These are phyloP conservation scores for Gossypium ekmanianum DNA, from an alignment of 345 rosid genomes.

Conservation along the genomic window DNA sequence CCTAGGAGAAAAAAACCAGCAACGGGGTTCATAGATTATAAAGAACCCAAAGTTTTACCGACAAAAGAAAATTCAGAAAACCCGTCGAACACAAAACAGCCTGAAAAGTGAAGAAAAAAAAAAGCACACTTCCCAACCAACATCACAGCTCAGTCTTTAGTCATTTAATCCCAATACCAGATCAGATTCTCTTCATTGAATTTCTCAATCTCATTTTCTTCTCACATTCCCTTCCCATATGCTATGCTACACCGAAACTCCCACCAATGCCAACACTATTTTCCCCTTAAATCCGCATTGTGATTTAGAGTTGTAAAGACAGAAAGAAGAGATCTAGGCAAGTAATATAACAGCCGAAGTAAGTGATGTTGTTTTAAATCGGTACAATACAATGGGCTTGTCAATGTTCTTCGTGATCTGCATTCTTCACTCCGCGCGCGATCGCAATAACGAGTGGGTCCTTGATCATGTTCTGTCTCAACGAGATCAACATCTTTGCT, in stretches of 20 bases:
- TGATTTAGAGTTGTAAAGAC: not conserved
- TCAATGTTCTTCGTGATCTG: slow-evolving; percentile 36
- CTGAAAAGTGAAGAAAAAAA: not conserved
- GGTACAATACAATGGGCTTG: slow-evolving; percentile 21
- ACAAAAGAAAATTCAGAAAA: slow-evolving; percentile 9
- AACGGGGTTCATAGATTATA: not conserved
- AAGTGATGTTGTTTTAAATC: not conserved
- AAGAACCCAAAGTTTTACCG: not conserved
- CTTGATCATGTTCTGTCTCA: slow-evolving; percentile 39
- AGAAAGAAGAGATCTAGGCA: not conserved
- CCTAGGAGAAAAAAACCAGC: not conserved
- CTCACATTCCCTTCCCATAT: not conserved
- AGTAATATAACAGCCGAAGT: not conserved
- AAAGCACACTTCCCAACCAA: slow-evolving; percentile 25
- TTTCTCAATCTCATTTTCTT: slow-evolving; percentile 18
- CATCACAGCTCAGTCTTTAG: not conserved
- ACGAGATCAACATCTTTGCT: slow-evolving; percentile 32
- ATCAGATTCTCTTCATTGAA: slow-evolving; percentile 30
- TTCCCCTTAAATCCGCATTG: not conserved
- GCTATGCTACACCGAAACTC: no score
- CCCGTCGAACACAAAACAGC: slow-evolving; percentile 24
- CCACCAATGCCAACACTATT: not conserved
- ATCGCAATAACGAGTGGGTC: slow-evolving; percentile 31
- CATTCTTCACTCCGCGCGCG: slow-evolving; percentile 27
- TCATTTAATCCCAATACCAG: slow-evolving; percentile 8